Evolutionary conservation across 2,329 filamentous ascomycete genomes (phyloP).

Genomic region (Neofusicoccum laricinum): DNA sequence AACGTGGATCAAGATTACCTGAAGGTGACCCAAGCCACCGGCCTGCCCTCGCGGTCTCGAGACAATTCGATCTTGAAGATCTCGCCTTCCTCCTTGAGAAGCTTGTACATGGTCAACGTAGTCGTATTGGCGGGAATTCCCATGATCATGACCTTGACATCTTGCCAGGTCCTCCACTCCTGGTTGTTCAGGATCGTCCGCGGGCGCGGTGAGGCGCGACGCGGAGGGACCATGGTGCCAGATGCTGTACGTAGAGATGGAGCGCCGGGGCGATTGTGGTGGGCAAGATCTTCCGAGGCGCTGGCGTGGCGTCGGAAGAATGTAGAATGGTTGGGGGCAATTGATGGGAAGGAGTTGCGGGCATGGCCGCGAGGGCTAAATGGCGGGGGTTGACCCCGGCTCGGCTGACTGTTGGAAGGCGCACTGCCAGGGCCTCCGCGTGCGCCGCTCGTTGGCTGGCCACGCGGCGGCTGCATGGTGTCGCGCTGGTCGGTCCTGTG

Average conservation of each 20-base stretch:
- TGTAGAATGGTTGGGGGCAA: no score
- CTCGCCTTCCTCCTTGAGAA: slow-evolving; percentile 23
- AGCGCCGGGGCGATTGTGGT: background rate
- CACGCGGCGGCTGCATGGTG: background rate
- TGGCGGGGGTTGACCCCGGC: background rate
- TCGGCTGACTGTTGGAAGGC: background rate
- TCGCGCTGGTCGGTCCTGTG: background rate
- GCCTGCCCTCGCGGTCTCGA: background rate
- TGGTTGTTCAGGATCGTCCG: background rate
- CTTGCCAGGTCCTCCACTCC: slow-evolving; percentile 12
- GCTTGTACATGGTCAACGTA: slow-evolving; percentile 22
- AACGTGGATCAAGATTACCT: background rate
- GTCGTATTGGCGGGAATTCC: slow-evolving; percentile 15
- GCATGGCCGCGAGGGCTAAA: no score
- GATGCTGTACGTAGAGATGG: background rate
- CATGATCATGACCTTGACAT: slow-evolving; percentile 20
- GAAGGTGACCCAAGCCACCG: background rate
- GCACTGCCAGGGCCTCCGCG: background rate
- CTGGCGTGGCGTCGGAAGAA: background rate
- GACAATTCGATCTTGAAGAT: slow-evolving; percentile 31
- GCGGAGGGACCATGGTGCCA: background rate
- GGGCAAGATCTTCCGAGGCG: background rate
- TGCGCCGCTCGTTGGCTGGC: background rate
- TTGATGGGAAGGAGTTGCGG: background rate
- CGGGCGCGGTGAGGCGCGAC: background rate